Conservation (phyloP, 2,329 filamentous ascomycete genomes). For the Pyricularia sp. region DNA sequence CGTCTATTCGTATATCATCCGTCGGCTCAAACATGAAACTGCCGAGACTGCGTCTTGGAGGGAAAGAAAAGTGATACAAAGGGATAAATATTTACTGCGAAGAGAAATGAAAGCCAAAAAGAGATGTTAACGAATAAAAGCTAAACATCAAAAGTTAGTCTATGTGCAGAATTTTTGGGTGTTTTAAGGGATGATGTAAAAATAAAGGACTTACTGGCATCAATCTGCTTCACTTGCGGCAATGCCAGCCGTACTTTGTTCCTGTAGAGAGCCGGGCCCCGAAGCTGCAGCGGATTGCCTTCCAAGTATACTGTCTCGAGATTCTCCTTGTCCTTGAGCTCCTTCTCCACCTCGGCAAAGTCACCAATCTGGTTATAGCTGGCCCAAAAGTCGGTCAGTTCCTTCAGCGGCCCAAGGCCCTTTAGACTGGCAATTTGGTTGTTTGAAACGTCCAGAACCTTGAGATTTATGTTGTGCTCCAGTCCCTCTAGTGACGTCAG, state of each 20-base stretch:
- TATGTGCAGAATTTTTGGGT: too few relatives aligned
- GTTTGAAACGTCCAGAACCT: slow-evolving; percentile 79
- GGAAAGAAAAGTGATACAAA: not conserved
- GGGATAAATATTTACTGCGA: not conserved
- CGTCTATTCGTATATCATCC: not conserved
- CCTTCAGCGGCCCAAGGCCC: slow-evolving; percentile 57
- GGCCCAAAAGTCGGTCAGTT: slow-evolving; percentile 89
- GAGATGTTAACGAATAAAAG: not conserved
- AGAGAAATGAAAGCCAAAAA: not conserved
- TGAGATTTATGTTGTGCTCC: slow-evolving; percentile 55
- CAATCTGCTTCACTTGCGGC: slow-evolving; percentile 85
- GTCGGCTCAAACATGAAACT: not conserved
- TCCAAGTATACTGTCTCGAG: slow-evolving; percentile 94
- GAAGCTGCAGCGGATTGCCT: slow-evolving; percentile 79
- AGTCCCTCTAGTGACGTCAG: slow-evolving; percentile 69
- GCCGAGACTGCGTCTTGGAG: not conserved
- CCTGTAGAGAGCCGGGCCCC: slow-evolving; percentile 74
- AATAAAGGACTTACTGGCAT: slow-evolving; percentile 75
- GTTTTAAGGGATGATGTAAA: not conserved
- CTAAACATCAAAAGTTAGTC: not conserved
- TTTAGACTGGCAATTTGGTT: slow-evolving; percentile 71
- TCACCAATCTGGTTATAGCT: slow-evolving; percentile 76
- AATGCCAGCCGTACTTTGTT: slow-evolving; percentile 87
- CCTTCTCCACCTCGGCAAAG: slow-evolving; percentile 71
- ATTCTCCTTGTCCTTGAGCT: slow-evolving; percentile 68